Percentiles rank a stretch among this genome's conserved stretches.
Conservation (phyloP, 1,139 yeast genomes). For the Yamadazyma kanchanaburiensis region DNA sequence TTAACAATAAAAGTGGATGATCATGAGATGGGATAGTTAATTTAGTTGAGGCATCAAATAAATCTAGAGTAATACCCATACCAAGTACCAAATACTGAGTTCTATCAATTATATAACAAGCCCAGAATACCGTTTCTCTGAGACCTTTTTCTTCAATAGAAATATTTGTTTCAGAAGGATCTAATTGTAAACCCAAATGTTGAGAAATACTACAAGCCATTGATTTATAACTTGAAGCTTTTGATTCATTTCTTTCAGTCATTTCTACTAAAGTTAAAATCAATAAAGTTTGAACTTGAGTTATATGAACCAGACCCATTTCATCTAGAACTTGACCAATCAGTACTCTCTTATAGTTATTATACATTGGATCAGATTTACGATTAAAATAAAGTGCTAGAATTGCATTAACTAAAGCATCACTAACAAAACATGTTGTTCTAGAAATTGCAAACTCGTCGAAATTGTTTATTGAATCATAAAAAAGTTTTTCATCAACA, state of each 20-base stretch:
- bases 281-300: conserved; percentile 2
- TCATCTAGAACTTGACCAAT: conserved; percentile 1
- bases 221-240: conserved; percentile 1
- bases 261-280: conserved; percentile 2
- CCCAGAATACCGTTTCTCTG: conserved; percentile 2
- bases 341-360: background rate
- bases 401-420: conserved; percentile 1
- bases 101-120: conserved; percentile 2
- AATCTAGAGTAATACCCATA: conserved; percentile 1
- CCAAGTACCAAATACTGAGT: conserved; percentile 1
- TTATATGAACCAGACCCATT: conserved; percentile 1
- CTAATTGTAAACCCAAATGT: conserved; percentile 3
- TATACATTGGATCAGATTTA: background rate
- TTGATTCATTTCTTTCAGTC: conserved; percentile 1
- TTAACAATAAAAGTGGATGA: background rate
- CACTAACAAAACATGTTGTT: conserved; percentile 1
- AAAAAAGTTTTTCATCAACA: background rate
- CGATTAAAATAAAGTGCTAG: conserved; percentile 1
- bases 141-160: conserved; percentile 1
- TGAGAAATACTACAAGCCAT: conserved; percentile 1
- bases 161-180: background rate
- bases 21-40: background rate
- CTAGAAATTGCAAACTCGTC: background rate
- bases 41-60: conserved; percentile 1
- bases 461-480: background rate